Evolutionary conservation across 352 stramenopile species (phyloP), one percentile per base, ranked within the genome.

Genomic region (Albugo laibachii): DNA sequence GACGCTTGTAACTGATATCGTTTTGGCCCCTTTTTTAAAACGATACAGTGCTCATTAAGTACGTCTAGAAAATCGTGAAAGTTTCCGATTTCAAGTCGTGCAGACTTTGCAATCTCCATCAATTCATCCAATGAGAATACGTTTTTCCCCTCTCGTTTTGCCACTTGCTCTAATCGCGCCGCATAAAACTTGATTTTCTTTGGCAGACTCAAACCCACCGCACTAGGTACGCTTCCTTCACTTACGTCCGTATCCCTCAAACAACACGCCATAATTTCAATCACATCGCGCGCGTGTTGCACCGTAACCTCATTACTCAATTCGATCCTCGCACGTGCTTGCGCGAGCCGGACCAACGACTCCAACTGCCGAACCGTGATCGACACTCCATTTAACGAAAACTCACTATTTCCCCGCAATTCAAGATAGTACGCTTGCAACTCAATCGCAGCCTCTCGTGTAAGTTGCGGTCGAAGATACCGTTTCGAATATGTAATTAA

Each of bases 281-380:
- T 83, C 14, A 98, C 93, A 65, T 99, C 94, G 59, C 95, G 64
- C 1, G 93, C 93, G 57, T 99, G 92, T 56, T 95, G 61, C 27
- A 75, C 74, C 2, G 92, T 86, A 31, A 98, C 93, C 34, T 86
- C 70, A 16, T 96, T 83, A 10, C 92, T 63, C 5, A 98, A 66
- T 47, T 97, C 95, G 11, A 95, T 74, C 54, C 95, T 95, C 0
- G 95, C 95, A 6, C 95, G 67, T 16, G 94, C 94, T 59, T 92
- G 83, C 3, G 83, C 76, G 2, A 96, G 62, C 0, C 86, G 73
- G 36, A 96, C 86, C 20, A 96, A 50, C 15, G 69, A 94, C 67
- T 99, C 95, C 24, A 99, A 72, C 61, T 99, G 94, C 16, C 95
- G 77, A 36, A 91, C 98, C 11, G 95, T 99, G 53, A 97, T 92